Evolutionary conservation across 73 alveolate species (phyloP).

Genomic region (Effrenium voratum): DNA sequence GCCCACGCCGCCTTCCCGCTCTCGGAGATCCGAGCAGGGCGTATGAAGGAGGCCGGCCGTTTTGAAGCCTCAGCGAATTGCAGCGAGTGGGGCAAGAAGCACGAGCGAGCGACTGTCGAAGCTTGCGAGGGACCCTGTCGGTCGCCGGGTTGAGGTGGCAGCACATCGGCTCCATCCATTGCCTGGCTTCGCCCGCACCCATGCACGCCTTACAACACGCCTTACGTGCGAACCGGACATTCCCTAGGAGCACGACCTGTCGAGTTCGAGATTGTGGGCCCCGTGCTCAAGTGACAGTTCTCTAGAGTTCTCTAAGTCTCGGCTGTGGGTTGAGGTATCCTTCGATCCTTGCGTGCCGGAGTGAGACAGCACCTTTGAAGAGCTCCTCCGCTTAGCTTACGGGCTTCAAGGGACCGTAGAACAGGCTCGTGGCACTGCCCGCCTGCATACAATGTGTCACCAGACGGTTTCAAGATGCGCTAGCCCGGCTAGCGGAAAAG

Average conservation of each 20-base stretch:
- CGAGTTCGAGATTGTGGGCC: constrained; percentile 22
- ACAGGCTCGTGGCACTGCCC: too few species aligned
- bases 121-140: not conserved
- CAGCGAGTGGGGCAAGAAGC: too few species aligned
- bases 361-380: too few species aligned
- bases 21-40: constrained; percentile 61
- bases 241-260: constrained; percentile 11
- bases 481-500: too few species aligned
- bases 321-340: constrained; percentile 11
- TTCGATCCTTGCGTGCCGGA: constrained; percentile 70
- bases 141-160: not conserved
- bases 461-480: too few species aligned
- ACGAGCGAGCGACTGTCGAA: too few species aligned
- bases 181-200: constrained; percentile 34
- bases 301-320: not conserved
- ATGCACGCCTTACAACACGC: not conserved
- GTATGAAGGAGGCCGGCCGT: constrained; percentile 14
- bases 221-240: not conserved
- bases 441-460: too few species aligned
- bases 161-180: constrained; percentile 35
- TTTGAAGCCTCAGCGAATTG: not conserved
- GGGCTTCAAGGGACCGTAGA: too few species aligned
- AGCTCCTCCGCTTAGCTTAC: too few species aligned
- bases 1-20: constrained; percentile 90
- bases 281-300: not conserved